phyloP scores from a whole-genome alignment of 2,329 filamentous ascomycete genomes.

The Dothistroma septosporum region DNA sequence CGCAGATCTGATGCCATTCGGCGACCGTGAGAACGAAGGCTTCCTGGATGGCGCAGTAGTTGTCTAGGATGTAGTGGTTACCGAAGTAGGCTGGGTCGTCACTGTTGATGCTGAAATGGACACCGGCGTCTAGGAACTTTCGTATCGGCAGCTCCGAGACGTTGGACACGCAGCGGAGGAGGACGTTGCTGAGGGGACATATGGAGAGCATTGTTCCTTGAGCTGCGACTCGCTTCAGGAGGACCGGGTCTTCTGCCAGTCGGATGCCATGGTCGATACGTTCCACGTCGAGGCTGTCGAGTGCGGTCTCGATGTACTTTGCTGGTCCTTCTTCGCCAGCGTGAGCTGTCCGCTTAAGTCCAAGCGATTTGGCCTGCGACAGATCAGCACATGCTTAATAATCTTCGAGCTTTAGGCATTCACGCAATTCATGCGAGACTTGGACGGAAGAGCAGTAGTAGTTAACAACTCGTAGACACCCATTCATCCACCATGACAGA shows the following conservation, averaged over 20 bases:
- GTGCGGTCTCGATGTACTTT: constrained; percentile 59
- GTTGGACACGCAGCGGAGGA: constrained; percentile 52
- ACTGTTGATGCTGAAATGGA: constrained; percentile 68
- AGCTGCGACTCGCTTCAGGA: constrained; percentile 57
- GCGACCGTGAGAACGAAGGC: constrained; percentile 58
- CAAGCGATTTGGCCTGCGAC: constrained; percentile 44
- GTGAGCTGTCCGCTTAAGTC: constrained; percentile 65
- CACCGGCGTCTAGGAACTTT: constrained; percentile 58
- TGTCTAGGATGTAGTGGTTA: constrained; percentile 65
- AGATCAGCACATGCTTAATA: background rate
- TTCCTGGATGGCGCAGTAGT: constrained; percentile 71
- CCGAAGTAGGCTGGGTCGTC: constrained; percentile 75
- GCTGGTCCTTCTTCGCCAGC: constrained; percentile 71
- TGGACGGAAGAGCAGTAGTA: too few relatives aligned
- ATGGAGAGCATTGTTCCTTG: constrained; percentile 62
- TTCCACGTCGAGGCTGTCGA: constrained; percentile 58
- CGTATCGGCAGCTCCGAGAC: constrained; percentile 59
- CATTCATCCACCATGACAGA: too few relatives aligned
- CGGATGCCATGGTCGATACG: constrained; percentile 74
- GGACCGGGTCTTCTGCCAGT: constrained; percentile 55
- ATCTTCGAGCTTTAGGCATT: too few relatives aligned
- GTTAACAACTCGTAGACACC: too few relatives aligned
- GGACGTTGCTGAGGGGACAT: constrained; percentile 70
- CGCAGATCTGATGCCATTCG: constrained; percentile 66
- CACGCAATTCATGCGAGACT: too few relatives aligned